Conservation (phyloP, 306 rosid genomes). For the Trifolium pratense region DNA sequence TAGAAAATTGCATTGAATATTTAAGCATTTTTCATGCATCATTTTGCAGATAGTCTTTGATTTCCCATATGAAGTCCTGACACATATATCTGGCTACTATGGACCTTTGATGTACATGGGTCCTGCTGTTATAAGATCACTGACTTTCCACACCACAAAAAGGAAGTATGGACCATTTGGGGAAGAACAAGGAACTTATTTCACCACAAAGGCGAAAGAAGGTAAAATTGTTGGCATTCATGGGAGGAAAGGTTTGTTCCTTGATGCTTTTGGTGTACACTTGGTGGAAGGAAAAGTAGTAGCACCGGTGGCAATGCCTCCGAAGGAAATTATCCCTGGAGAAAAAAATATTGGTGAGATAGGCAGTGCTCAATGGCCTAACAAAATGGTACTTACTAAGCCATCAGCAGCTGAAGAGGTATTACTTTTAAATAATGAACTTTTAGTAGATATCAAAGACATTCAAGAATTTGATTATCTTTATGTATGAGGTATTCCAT, state of each 20-base stretch:
- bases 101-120: slow-evolving; percentile 83
- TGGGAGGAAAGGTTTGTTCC: slow-evolving; percentile 84
- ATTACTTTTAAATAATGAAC: slow-evolving; percentile 29
- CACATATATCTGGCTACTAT: slow-evolving; percentile 75
- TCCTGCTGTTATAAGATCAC: slow-evolving; percentile 74
- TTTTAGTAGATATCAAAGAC: slow-evolving; percentile 16
- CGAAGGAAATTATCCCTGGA: slow-evolving; percentile 46
- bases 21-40: slow-evolving; percentile 6
- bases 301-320: slow-evolving; percentile 45
- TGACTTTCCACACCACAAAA: slow-evolving; percentile 76
- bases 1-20: slow-evolving; percentile 15
- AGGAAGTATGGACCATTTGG: slow-evolving; percentile 82
- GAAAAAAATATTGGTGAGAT: slow-evolving; percentile 54
- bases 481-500: slow-evolving; percentile 6
- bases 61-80: slow-evolving; percentile 82
- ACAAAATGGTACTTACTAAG: slow-evolving; percentile 62
- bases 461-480: slow-evolving; percentile 26
- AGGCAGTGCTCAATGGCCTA: slow-evolving; percentile 61
- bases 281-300: slow-evolving; percentile 67
- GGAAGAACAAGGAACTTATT: slow-evolving; percentile 79
- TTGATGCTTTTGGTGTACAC: slow-evolving; percentile 87
- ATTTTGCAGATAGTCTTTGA: slow-evolving; percentile 76
- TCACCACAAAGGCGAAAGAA: slow-evolving; percentile 69
- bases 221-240: slow-evolving; percentile 88
- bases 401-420: slow-evolving; percentile 69